Base-by-base conservation (phyloP, 2,329 filamentous ascomycete species). In the Cryoendolithus antarcticus region DNA sequence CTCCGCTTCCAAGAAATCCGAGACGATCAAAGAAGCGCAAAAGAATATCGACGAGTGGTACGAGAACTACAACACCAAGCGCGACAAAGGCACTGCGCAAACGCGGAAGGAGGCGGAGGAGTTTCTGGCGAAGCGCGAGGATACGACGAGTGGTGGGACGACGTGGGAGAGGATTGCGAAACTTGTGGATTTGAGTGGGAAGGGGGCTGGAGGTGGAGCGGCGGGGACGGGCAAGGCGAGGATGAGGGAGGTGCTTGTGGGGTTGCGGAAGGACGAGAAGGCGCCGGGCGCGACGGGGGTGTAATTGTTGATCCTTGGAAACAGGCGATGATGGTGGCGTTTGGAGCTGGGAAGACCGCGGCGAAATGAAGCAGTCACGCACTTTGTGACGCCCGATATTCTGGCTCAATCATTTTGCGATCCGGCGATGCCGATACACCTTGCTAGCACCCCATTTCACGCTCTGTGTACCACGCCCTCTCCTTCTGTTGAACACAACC, bases 161-260 rank as follows among this genome's bases (percentile, higher is more conserved):
- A 93, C 85, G 71, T 98, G 91, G 91, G 91, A 98, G 67, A 81
- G 91, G 51, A 96, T 98, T 57, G 82, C 88, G 15, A 98, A 96
- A 69, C 64, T 98, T 52, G 88, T 96, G n/a, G 91, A 98, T 63
- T 65, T 98, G 48, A 95, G 86, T 55, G 91, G 91, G 46, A 98
- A 96, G 68, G 86, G 89, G 9, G 67, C 75, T 43, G 83, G 80
- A 63, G 88, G 89, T 42, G 89, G 88, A 56, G 86, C 84, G 32
- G 79, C 78, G 44, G 89, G 88, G 34, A 93, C 84, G 44, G 88
- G 89, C 54, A 98, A 98, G 74, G 86, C 93, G 62, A 84, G 86
- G 48, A 96, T 98, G 74, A 80, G 91, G 50, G 89, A 96, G 65
- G 58, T 96, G 57, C 67, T 98, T 54, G 64, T 88, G 52, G 88